Base-by-base conservation (phyloP, 176 grass and related monocot species). In the Themeda triandra region DNA sequence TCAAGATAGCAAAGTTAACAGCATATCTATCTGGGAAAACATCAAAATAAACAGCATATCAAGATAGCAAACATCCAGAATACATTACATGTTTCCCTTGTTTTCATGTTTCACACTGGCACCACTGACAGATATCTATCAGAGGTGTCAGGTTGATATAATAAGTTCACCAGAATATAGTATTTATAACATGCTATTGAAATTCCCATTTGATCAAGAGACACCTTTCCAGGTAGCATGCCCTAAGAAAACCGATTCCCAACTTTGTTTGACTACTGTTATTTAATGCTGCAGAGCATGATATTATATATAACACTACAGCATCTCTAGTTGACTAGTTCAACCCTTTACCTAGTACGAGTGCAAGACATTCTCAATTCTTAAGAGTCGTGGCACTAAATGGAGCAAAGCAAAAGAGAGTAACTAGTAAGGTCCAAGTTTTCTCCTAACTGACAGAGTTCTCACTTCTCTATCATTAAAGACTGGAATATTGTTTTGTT, bases 21-120 rank as follows among this genome's bases (percentile, higher is more conserved):
- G 32, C 51, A 76, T 71, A 37, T 37, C 36, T 37, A 37, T 85
- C 89, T 91, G 82, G 33, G 40, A 9, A 86, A 30, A 36, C 66
- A 86, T 65, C 28, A 7, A 77, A 45, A 80, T 6, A 80, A 63
- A 63, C 53, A 89, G 32, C 53, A 70, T 71, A 42, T 11, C 40
- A 42, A 42, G 40, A 42, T 42, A 42, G 40, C 40, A 42, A 42
- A 42, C 10, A 42, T 42, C 40, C 40, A 42, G 8, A 42, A 42
- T 42, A 8, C 40, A 45, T 53, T 71, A 73, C 23, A 9, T 46
- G 65, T 37, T 18, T 14, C 25, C 14, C 31, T 37, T 30, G 11
- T 25, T 75, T 73, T 56, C 27, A 73, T 84, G 58, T 48, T 74
- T 75, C 60, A 39, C 3, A 80, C 28, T 68, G 51, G 65, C n/a